Percentiles rank a stretch among this genome's conserved stretches.
Evolutionary conservation across 2,329 filamentous ascomycete species (phyloP).

Genomic region (Berkeleyomyces basicola): DNA sequence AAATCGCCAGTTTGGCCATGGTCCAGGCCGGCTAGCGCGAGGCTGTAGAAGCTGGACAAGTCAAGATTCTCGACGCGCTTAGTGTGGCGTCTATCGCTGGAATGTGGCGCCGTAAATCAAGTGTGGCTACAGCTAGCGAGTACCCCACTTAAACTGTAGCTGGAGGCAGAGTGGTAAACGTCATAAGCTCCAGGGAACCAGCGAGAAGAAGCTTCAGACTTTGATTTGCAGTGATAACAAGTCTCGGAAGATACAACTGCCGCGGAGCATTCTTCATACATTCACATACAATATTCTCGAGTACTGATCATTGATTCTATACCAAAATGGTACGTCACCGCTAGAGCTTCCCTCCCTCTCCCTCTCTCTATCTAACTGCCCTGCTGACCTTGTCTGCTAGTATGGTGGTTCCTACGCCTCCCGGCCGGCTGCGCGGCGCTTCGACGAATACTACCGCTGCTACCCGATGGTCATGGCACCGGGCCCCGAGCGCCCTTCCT

Average conservation of each 20-base stretch:
- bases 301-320: neutral
- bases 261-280: neutral
- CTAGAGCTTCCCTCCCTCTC: neutral
- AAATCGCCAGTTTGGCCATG: neutral
- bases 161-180: constrained; percentile 10
- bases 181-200: constrained; percentile 7
- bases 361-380: neutral
- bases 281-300: neutral
- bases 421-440: constrained; percentile 49
- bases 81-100: neutral
- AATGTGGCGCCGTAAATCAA: neutral
- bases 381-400: constrained; percentile 1
- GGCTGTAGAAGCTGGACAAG: constrained; percentile 10
- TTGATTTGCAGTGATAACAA: no score
- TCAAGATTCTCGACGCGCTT: constrained; percentile 8
- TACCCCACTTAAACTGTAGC: neutral
- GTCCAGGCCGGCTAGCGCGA: neutral
- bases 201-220: neutral
- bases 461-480: constrained; percentile 92
- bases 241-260: no score
- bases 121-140: neutral
- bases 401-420: constrained; percentile 20
- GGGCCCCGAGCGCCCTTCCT: constrained; percentile 69
- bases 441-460: constrained; percentile 97
- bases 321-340: constrained; percentile 2